Evolutionary conservation across 2,329 filamentous ascomycete species (phyloP).

Genomic region (Xylaria sp.): DNA sequence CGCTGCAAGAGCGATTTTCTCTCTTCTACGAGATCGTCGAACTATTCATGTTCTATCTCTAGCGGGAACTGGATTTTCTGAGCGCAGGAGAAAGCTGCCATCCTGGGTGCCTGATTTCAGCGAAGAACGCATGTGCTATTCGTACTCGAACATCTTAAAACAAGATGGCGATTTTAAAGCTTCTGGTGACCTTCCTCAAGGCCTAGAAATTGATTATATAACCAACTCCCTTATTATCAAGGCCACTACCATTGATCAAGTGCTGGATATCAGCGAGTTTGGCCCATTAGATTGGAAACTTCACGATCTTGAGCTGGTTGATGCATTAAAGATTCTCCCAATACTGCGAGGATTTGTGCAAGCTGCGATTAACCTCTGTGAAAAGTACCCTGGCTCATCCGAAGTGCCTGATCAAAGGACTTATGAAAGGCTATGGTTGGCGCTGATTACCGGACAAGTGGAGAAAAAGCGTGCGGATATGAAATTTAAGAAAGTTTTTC

Average conservation of each 20-base stretch:
- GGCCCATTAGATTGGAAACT: conserved; percentile 27
- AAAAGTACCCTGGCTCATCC: conserved; percentile 14
- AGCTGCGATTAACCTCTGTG: conserved; percentile 23
- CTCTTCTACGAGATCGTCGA: conserved; percentile 10
- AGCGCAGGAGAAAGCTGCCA: neutral
- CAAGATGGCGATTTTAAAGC: conserved; percentile 8
- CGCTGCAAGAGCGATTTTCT: conserved; percentile 13
- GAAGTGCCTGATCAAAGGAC: neutral
- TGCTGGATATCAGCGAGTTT: conserved; percentile 21
- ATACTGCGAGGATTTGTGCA: conserved; percentile 24
- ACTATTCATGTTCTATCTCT: conserved; percentile 29
- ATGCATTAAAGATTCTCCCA: conserved; percentile 9
- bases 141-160: conserved; percentile 11
- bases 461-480: conserved; percentile 6
- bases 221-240: conserved; percentile 23
- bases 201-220: conserved; percentile 6
- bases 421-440: conserved; percentile 20
- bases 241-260: conserved; percentile 9
- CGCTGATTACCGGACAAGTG: conserved; percentile 23
- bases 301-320: conserved; percentile 2
- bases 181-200: conserved; percentile 22
- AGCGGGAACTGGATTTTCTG: conserved; percentile 28
- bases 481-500: conserved; percentile 20
- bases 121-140: conserved; percentile 24
- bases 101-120: conserved; percentile 32